Conservation (phyloP, 371 early-diverging fungal genomes). For the Syncephalastrum racemosum region DNA sequence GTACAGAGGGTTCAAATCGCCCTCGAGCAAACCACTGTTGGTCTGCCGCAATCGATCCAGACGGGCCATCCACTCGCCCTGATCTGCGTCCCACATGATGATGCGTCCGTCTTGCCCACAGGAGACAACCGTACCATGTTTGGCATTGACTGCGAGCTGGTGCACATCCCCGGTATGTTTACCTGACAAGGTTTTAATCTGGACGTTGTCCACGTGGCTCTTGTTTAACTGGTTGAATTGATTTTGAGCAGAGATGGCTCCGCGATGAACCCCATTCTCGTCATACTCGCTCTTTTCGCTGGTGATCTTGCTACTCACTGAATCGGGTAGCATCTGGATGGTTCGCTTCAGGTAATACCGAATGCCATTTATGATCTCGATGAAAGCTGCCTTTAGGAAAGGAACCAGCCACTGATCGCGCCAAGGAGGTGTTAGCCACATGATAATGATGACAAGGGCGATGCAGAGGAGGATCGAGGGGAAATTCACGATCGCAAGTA, state of each 20-base stretch:
- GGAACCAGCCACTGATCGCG: constrained; percentile 32
- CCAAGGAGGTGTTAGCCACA: constrained; percentile 32
- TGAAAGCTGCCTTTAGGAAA: constrained; percentile 18
- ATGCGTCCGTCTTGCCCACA: constrained; percentile 35
- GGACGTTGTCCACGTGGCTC: constrained; percentile 21
- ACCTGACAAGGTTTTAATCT: constrained; percentile 31
- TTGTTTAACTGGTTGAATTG: constrained; percentile 26
- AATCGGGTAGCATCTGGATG: constrained; percentile 11
- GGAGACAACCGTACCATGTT: constrained; percentile 24
- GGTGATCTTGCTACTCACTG: constrained; percentile 6
- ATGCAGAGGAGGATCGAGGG: constrained; percentile 30
- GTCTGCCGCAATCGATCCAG: constrained; percentile 24
- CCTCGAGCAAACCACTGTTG: constrained; percentile 14
- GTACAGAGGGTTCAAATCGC: constrained; percentile 23
- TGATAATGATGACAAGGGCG: constrained; percentile 23
- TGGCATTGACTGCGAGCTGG: constrained; percentile 17
- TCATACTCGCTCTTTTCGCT: constrained; percentile 28
- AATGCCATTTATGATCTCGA: constrained; percentile 6
- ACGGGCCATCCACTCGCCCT: constrained; percentile 32
- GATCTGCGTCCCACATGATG: constrained; percentile 30
- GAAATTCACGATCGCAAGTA: constrained; percentile 23
- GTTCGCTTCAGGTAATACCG: constrained; percentile 9
- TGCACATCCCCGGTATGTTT: constrained; percentile 34
- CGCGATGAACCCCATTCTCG: constrained; percentile 34
- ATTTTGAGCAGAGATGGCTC: constrained; percentile 38